A percentile compares a stretch with the other conserved stretches of the same genome.
These are phyloP conservation scores for Biscogniauxia marginata DNA, from an alignment of 2,329 filamentous ascomycete species.

Conservation along the genomic window DNA sequence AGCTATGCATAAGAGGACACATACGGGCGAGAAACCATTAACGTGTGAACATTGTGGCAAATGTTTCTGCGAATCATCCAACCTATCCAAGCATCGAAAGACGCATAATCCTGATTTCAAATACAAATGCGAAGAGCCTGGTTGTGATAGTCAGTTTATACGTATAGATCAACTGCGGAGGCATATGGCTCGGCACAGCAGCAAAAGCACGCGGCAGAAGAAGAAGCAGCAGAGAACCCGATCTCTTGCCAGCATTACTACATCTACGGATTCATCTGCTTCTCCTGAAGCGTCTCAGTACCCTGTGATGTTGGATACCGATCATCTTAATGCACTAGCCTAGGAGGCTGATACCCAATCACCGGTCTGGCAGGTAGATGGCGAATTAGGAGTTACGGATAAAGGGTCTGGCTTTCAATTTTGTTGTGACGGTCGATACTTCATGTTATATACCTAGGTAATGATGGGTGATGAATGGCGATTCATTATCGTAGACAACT, in stretches of 20 bases:
- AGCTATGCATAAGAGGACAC: constrained; percentile 68
- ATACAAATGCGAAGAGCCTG: constrained; percentile 45
- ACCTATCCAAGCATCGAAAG: constrained; percentile 64
- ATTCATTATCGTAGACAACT: too few species aligned
- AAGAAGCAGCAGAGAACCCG: constrained; percentile 18
- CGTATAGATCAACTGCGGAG: constrained; percentile 60
- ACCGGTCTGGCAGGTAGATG: background rate
- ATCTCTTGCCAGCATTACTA: background rate
- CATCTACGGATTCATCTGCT: constrained; percentile 1
- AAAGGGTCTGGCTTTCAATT: background rate
- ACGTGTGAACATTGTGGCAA: constrained; percentile 58
- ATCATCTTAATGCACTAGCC: background rate
- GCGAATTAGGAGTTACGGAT: background rate
- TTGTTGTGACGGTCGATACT: background rate
- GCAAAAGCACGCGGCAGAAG: constrained; percentile 40
- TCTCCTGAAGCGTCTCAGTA: constrained; percentile 6
- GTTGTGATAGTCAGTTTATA: constrained; percentile 58
- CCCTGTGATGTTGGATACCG: background rate
- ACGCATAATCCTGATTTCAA: constrained; percentile 56
- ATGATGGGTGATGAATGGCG: too few species aligned
- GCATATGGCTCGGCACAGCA: constrained; percentile 11
- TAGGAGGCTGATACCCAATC: background rate
- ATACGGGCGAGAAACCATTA: constrained; percentile 64
- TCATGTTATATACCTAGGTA: too few species aligned
- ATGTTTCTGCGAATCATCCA: constrained; percentile 63